Evolutionary conservation across 192 early-diverging fungal genomes (phyloP).

Genomic region (Obelidium mucronatum): DNA sequence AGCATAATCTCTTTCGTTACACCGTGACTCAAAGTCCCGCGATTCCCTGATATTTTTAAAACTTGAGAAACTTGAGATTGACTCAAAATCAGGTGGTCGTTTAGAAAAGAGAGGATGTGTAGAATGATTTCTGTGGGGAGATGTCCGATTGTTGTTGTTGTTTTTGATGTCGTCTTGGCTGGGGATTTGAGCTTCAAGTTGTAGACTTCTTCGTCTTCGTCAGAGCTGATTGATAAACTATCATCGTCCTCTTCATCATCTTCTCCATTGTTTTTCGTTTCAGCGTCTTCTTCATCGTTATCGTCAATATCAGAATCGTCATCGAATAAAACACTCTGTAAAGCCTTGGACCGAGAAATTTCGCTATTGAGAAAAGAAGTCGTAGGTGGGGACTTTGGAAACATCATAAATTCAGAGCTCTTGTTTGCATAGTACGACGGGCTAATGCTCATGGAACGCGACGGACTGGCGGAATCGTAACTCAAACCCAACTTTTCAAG

Average conservation of each 20-base stretch:
- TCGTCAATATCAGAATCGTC: neutral
- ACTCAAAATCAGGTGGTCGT: slow-evolving; percentile 16
- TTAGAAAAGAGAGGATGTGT: slow-evolving; percentile 38
- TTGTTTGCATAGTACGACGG: slow-evolving; percentile 31
- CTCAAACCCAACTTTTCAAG: slow-evolving; percentile 8
- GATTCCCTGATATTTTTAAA: slow-evolving; percentile 18
- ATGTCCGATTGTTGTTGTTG: slow-evolving; percentile 13
- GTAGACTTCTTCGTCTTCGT: neutral
- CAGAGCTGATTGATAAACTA: neutral
- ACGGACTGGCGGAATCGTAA: neutral
- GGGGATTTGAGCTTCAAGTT: neutral
- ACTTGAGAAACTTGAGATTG: slow-evolving; percentile 5
- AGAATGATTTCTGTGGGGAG: slow-evolving; percentile 38
- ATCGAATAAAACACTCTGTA: neutral
- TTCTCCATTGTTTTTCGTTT: no score
- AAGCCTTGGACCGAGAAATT: neutral
- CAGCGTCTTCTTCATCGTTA: neutral
- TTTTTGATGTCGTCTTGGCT: no score
- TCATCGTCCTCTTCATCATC: neutral
- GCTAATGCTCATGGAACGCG: neutral
- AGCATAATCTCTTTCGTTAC: slow-evolving; percentile 6
- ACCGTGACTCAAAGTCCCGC: neutral
- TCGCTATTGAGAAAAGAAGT: neutral
- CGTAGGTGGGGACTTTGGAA: neutral
- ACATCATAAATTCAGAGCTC: slow-evolving; percentile 12